These are phyloP conservation scores for Phaffomyces opuntiae DNA, from an alignment of 805 yeast species.

Conservation along the genomic window DNA sequence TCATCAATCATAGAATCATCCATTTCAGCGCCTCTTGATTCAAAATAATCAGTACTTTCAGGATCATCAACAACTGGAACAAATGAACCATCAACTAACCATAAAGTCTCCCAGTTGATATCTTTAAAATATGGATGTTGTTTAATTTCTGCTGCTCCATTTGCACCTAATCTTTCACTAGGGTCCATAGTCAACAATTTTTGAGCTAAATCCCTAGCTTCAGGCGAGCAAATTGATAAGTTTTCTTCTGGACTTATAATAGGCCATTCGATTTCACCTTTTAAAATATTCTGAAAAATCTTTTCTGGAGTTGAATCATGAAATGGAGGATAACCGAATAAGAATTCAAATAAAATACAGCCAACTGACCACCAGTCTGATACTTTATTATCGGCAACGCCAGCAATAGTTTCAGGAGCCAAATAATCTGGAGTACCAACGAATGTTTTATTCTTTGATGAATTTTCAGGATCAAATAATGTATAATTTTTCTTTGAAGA, in stretches of 20 bases:
- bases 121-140: constrained; percentile 69
- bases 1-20: constrained; percentile 47
- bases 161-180: constrained; percentile 60
- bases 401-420: constrained; percentile 92
- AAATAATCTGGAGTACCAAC: constrained; percentile 98
- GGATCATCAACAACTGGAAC: constrained; percentile 76
- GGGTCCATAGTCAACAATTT: constrained; percentile 62
- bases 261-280: constrained; percentile 82
- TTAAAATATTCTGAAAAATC: constrained; percentile 77
- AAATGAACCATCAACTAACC: constrained; percentile 69
- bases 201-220: constrained; percentile 68
- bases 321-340: constrained; percentile 93
- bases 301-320: constrained; percentile 72
- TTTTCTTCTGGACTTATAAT: constrained; percentile 46
- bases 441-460: constrained; percentile 52
- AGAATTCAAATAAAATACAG: constrained; percentile 85
- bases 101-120: constrained; percentile 69
- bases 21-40: constrained; percentile 77
- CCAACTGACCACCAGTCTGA: constrained; percentile 99
- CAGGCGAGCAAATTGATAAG: constrained; percentile 47
- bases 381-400: constrained; percentile 71
- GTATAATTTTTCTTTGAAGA: constrained; percentile 36
- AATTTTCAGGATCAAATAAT: constrained; percentile 65
- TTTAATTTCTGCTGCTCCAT: constrained; percentile 75
- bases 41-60: constrained; percentile 87